Evolutionary conservation across 768 basidiomycete species (phyloP).

Genomic region (Phallus indusiatus): DNA sequence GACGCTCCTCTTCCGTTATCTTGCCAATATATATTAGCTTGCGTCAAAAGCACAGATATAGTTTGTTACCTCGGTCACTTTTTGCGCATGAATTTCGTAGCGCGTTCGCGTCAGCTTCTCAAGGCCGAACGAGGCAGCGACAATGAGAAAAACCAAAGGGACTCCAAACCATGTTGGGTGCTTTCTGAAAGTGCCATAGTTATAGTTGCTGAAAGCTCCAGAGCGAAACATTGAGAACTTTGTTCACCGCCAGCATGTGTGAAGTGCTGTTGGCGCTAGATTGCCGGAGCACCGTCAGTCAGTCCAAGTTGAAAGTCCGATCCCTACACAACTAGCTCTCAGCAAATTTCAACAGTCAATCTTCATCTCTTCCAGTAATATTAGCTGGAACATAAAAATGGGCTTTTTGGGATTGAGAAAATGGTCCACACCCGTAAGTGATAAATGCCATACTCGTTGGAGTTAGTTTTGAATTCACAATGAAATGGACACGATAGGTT

Average conservation of each 20-base stretch:
- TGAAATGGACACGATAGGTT: slow-evolving; percentile 34
- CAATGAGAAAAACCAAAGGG: slow-evolving; percentile 79
- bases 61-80: slow-evolving; percentile 49
- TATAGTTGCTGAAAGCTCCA: slow-evolving; percentile 34
- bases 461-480: slow-evolving; percentile 4
- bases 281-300: not conserved
- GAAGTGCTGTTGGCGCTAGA: not conserved
- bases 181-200: slow-evolving; percentile 31
- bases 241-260: not conserved
- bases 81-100: slow-evolving; percentile 82
- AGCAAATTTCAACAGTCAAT: too few relatives aligned
- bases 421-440: slow-evolving; percentile 68
- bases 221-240: slow-evolving; percentile 44
- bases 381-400: slow-evolving; percentile 29
- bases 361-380: too few relatives aligned
- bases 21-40: slow-evolving; percentile 14
- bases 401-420: slow-evolving; percentile 73
- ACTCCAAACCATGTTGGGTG: slow-evolving; percentile 74
- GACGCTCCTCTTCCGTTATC: slow-evolving; percentile 73
- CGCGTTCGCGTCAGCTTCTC: slow-evolving; percentile 79
- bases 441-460: not conserved
- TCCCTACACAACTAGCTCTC: not conserved
- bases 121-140: slow-evolving; percentile 78
- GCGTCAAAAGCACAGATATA: not conserved
- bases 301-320: not conserved